Percentiles rank a stretch among this genome's conserved stretches.
Conservation (phyloP, 192 early-diverging fungal genomes). For the Backusella australiensis region DNA sequence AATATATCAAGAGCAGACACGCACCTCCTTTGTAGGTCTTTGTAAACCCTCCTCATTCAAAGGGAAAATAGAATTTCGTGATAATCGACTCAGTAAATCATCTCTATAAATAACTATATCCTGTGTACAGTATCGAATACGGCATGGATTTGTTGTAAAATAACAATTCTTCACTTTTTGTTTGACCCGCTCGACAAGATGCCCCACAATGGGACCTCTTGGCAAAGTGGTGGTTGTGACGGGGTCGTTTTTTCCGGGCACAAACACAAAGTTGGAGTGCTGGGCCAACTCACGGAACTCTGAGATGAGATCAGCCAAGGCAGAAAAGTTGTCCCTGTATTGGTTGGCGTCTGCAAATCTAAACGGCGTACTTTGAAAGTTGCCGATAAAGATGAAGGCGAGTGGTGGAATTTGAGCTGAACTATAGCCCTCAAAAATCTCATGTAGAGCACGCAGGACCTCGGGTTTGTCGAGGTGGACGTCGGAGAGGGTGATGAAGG, state of each 20-base stretch:
- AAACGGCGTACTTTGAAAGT: slow-evolving; percentile 78
- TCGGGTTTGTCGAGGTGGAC: slow-evolving; percentile 84
- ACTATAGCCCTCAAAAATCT: slow-evolving; percentile 75
- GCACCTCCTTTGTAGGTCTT: slow-evolving; percentile 27
- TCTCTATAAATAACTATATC: slow-evolving; percentile 92
- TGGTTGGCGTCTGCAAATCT: slow-evolving; percentile 56
- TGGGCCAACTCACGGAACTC: slow-evolving; percentile 58
- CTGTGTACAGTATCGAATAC: slow-evolving; percentile 87
- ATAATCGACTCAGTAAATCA: slow-evolving; percentile 72
- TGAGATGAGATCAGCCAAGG: slow-evolving; percentile 65
- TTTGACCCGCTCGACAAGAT: slow-evolving; percentile 61
- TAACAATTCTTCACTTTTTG: slow-evolving; percentile 56
- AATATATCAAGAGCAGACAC: not conserved
- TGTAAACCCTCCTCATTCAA: slow-evolving; percentile 9
- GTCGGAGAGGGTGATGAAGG: slow-evolving; percentile 82
- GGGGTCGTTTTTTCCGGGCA: slow-evolving; percentile 87
- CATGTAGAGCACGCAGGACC: slow-evolving; percentile 70
- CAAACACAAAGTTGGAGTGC: slow-evolving; percentile 78
- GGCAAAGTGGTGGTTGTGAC: slow-evolving; percentile 76
- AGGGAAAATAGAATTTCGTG: slow-evolving; percentile 56
- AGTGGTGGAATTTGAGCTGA: slow-evolving; percentile 59
- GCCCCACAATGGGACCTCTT: slow-evolving; percentile 68
- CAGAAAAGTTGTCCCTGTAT: slow-evolving; percentile 59
- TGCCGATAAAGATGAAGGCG: slow-evolving; percentile 86
- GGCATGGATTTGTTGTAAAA: slow-evolving; percentile 83